Conservation (phyloP, 371 early-diverging fungal species). For the Haplosporangium sp. region DNA sequence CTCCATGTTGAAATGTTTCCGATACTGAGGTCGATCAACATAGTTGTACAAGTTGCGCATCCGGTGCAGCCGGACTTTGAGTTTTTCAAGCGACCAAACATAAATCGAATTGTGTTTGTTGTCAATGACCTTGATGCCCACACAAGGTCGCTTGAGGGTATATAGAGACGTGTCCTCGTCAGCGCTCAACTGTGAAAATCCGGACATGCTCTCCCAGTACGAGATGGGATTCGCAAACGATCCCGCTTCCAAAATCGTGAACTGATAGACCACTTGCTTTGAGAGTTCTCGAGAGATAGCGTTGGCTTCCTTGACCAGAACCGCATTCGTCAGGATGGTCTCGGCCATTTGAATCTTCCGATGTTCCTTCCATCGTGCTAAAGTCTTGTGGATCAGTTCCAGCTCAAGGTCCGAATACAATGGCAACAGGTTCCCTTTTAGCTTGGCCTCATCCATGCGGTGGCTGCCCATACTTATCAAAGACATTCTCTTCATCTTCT, state of each 20-base stretch:
- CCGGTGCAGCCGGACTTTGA: slow-evolving; percentile 72
- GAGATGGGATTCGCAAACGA: slow-evolving; percentile 66
- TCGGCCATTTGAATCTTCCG: slow-evolving; percentile 81
- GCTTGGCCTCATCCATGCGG: slow-evolving; percentile 23
- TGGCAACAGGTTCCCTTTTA: slow-evolving; percentile 36
- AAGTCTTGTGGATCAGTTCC: slow-evolving; percentile 61
- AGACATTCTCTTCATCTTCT: slow-evolving; percentile 61
- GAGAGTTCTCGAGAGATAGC: slow-evolving; percentile 83
- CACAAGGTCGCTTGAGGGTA: slow-evolving; percentile 65
- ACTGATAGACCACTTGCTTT: slow-evolving; percentile 84
- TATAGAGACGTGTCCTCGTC: slow-evolving; percentile 67
- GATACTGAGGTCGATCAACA: slow-evolving; percentile 76
- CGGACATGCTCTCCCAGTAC: slow-evolving; percentile 69
- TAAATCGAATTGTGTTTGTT: slow-evolving; percentile 76
- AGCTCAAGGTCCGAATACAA: slow-evolving; percentile 61
- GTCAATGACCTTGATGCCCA: slow-evolving; percentile 80
- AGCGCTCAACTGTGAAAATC: slow-evolving; percentile 65
- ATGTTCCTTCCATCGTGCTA: slow-evolving; percentile 69
- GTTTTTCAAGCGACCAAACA: slow-evolving; percentile 79
- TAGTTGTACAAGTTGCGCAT: slow-evolving; percentile 86
- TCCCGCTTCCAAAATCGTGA: slow-evolving; percentile 75
- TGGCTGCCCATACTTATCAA: slow-evolving; percentile 39
- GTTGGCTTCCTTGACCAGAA: slow-evolving; percentile 88
- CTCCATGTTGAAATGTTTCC: slow-evolving; percentile 80
- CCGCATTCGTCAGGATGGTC: slow-evolving; percentile 74